Evolutionary conservation across 805 yeast species (phyloP).

Genomic region (Blastobotrys mokoenaii): DNA sequence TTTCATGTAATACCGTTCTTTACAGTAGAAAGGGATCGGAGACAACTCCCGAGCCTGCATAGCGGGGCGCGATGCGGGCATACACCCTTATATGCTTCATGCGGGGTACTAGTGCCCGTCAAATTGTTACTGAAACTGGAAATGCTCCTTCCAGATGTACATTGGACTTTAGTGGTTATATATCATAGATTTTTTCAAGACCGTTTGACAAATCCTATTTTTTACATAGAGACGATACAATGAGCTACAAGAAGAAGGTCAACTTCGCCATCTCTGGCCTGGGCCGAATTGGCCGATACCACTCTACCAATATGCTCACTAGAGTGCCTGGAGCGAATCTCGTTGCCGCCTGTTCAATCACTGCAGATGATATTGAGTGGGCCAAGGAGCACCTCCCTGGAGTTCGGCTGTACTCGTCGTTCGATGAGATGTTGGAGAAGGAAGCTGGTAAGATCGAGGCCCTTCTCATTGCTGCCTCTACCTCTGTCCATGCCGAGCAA

Average conservation of each 20-base stretch:
- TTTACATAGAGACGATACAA: no score
- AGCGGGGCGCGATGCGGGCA: no score
- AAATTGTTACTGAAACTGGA: no score
- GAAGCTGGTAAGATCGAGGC: constrained; percentile 12
- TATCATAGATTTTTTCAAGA: no score
- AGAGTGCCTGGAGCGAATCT: constrained; percentile 10
- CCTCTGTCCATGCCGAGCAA: constrained; percentile 13
- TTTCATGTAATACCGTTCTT: no score
- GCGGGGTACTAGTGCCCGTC: no score
- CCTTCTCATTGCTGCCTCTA: constrained; percentile 13
- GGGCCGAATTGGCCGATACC: constrained; percentile 14
- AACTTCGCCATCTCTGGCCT: constrained; percentile 15
- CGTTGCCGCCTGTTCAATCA: constrained; percentile 18
- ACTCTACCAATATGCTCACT: constrained; percentile 8
- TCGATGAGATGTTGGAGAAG: constrained; percentile 10
- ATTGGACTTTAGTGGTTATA: no score
- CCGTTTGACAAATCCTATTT: no score
- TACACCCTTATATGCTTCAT: no score
- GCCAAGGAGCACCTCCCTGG: constrained; percentile 14
- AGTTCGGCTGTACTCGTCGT: constrained; percentile 12
- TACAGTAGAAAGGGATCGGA: no score
- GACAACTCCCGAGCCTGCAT: no score
- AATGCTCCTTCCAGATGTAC: no score
- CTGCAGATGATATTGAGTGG: constrained; percentile 13
- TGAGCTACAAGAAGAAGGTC: constrained; percentile 9